Base-by-base conservation (phyloP, 2,329 filamentous ascomycete genomes). In the Nigrospora sphaerica region DNA sequence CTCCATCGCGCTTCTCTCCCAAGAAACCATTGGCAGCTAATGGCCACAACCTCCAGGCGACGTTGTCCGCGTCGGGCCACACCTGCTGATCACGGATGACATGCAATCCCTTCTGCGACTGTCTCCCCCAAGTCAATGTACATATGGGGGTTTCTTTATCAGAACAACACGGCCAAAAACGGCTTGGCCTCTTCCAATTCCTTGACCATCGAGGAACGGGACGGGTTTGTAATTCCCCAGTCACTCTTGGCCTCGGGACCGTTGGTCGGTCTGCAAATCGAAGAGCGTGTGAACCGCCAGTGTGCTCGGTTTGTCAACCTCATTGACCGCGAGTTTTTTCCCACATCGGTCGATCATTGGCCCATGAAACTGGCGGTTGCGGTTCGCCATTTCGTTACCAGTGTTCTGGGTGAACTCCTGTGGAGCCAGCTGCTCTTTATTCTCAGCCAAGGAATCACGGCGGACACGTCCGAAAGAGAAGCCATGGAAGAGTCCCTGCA, bases 361-460 rank as follows among this genome's bases (percentile, higher is more conserved):
- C 52, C 51, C 1, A 57, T 73, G 49, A 67, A 73, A 46, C 53
- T 73, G 11, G 66, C 64, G 12, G 50, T 53, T 7, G 61, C 62
- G 23, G 61, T 66, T 5, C 63, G 65, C 13, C 70, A 62, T 56
- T 69, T 74, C 46, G 65, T 69, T 1, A 58, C 74, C 7, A 71
- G 74, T 47, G 67, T 73, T 7, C 65, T 75, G 33, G 67, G 64
- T 17, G 63, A 70, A 37, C 47, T 75, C 31, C 65, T 66, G 4
- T 66, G 70, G 34, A 68, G 70, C 28, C 45, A 59, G 23, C 46
- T 65, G 23, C 19, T 23, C 19, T 7, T 4, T 23, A 7, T 23
- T 3, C 72, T 71, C 49, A 70, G 70, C 31, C 14, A 23, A 37
- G 28, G 16, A 37, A 18, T 13, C 6, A 4, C 12, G 2, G 12